Base-by-base conservation (phyloP, 169 alveolate genomes). In the Plasmodium cynomolgi region DNA sequence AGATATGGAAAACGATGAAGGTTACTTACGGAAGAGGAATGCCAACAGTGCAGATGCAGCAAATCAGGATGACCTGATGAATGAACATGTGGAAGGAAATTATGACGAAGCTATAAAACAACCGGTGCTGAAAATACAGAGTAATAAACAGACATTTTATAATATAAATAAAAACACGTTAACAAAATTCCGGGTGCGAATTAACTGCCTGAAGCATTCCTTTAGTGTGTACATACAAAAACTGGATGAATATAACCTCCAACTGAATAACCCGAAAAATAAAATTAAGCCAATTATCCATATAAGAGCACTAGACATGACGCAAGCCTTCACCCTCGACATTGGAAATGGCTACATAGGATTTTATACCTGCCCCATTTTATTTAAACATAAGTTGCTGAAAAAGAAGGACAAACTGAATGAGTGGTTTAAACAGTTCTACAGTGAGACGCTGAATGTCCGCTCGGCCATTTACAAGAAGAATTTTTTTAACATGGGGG, bases 321-420 rank as follows among this genome's bases (percentile, higher is more conserved):
- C 95, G 9, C 95, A 91, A 73, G 95, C 95, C 8, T 91, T 91
- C 75, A 29, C 95, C 41, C 58, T 91, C 39, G 92, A 91, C 31
- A 81, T 91, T 37, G 95, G 95, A 44, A 91, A 83, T 81, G 95
- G 84, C 17, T 91, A 91, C 81, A 91, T 91, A 82, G 95, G 95
- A 39, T 83, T 91, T 91, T 91, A 91, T 44, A 91, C 95, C 3
- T 91, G 91, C 50, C 95, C 95, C 29, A 91, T 91, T 72, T 82
- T 91, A 73, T 91, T 91, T 82, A 82, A 91, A 54, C 95, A 91
- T 41, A 91, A 91, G 41, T 82, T 91, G 33, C 34, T 91, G 47
- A 81, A 91, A 74, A 81, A 91, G 62, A 91, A 91, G 34, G 81
- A 77, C 33, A 91, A 91, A 33, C 77, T 91, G 62, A 83, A 91